Evolutionary conservation across 129 eudicot species (phyloP), one percentile per base, ranked within the genome.

Genomic region (Daucus carota): DNA sequence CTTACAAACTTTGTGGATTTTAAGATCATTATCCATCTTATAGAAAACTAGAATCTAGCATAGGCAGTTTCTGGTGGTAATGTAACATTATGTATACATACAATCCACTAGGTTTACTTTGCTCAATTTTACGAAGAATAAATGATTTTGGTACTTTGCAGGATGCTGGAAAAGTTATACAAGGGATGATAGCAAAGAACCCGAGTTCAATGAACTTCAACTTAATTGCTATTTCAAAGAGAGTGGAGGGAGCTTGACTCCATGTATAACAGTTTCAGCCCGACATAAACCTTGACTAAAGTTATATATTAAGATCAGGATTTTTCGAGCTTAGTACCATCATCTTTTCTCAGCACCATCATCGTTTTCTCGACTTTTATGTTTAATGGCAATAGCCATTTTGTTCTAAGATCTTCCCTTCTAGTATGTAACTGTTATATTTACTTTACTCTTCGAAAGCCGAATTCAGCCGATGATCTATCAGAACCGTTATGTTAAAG

Each of bases 131-230:
- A 38, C 41, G 6, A 38, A 38, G 41, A 38, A 38, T 3, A 44
- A 40, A 40, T 4, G 10, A 45, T 45, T 45, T 47, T 16, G 57
- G 26, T 48, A 67, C 79, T 60, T 46, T 75, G 70, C 84, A 93
- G 97, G 98, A 93, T 81, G 91, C 98, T 18, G 91, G 92, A 28
- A 90, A 88, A 84, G 91, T 90, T 67, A 90, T 93, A 22, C 85
- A 83, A 73, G 75, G 88, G 71, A 81, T 90, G 79, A 88, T 93
- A 18, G 79, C 84, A 68, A 93, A 88, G 71, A 93, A 93, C 76
- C 98, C 96, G 8, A 81, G 85, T 74, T 90, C 98, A 0, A 74
- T 85, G 80, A 90, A 85, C 84, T 93, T 93, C 87, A 93, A 87
- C 59, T 94, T 90, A 67, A 93, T 93, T 72, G 89, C 96, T 15